A percentile compares a stretch with the other conserved stretches of the same genome.
Conservation (phyloP, 371 early-diverging fungal species). For the Dinochytrium kinnereticum region DNA sequence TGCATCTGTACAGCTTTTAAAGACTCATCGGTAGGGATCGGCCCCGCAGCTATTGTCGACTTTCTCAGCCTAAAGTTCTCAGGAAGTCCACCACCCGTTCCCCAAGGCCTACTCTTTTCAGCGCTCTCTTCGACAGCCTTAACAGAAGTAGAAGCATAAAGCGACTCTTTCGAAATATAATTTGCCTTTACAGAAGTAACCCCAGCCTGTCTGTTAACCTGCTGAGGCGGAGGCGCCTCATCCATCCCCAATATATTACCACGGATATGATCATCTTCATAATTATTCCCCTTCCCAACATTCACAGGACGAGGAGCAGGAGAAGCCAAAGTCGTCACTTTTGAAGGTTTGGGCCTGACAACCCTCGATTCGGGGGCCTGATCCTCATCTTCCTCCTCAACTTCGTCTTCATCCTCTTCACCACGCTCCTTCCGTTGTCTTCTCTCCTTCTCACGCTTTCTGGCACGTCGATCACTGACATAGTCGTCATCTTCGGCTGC, state of each 20-base stretch:
- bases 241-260: background rate
- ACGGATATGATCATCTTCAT: background rate
- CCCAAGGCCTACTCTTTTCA: slow-evolving; percentile 25
- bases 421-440: background rate
- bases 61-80: slow-evolving; percentile 43
- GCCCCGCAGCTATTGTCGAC: slow-evolving; percentile 52
- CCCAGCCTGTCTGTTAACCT: no score
- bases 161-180: slow-evolving; percentile 19
- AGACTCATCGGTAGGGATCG: slow-evolving; percentile 41
- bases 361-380: background rate
- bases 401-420: background rate
- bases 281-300: background rate
- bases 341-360: background rate
- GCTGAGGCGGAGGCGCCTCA: no score
- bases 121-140: background rate
- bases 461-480: background rate
- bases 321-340: background rate
- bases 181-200: slow-evolving; percentile 21
- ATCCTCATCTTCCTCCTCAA: background rate
- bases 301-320: background rate
- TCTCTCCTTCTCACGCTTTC: no score
- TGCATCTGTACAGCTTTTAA: background rate
- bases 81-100: slow-evolving; percentile 27
- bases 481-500: no score
- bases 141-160: slow-evolving; percentile 5